Base-by-base conservation (phyloP, 2,329 filamentous ascomycete species). In the Madurella fahalii region DNA sequence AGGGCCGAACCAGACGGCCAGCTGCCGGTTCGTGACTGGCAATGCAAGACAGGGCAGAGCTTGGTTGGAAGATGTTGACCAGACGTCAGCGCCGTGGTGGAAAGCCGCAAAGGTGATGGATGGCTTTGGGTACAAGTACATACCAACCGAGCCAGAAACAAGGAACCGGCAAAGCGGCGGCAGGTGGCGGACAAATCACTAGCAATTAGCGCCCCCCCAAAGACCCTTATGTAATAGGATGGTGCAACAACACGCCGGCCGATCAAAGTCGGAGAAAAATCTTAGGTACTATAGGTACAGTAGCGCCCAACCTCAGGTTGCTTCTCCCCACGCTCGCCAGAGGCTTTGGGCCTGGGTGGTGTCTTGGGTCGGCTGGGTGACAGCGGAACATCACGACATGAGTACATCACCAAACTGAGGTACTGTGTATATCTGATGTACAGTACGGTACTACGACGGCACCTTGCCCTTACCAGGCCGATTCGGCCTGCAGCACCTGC, bases 71-170 rank as follows among this genome's bases (percentile, higher is more conserved):
- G 17, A 20, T 20, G 48, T 40, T 40, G 32, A 17, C 44, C 31
- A 47, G 53, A 56, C 53, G 49, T 56, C 49, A 56, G 46, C 32
- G 31, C 25, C 25, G n/a, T 40, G n/a, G 44, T 40, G n/a, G 47
- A 32, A 47, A 34, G 30, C 20, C 25, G 40, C 13, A 48, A 40
- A 8, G 5, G 31, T 34, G 31, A 34, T 34, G 4, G 34, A 37
- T 37, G 34, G 9, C 11, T 9, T 11, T 40, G 34, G 52, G 40
- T 54, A 30, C 52, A 47, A 47, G 47, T 47, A 50, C 39, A 11
- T 34, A 34, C 31, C 31, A 34, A 39, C 16, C 40, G 41, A 17
- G 34, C 42, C 32, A 45, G 45, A 46, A 55, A 43, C 37, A 42
- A 55, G 43, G 53, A 40, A 55, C 42, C 49, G 49, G 49, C 13